Percentiles rank a stretch among this genome's conserved stretches.
phyloP scores from a whole-genome alignment of 208 protist genomes.

The Leishmania gerbilli region DNA sequence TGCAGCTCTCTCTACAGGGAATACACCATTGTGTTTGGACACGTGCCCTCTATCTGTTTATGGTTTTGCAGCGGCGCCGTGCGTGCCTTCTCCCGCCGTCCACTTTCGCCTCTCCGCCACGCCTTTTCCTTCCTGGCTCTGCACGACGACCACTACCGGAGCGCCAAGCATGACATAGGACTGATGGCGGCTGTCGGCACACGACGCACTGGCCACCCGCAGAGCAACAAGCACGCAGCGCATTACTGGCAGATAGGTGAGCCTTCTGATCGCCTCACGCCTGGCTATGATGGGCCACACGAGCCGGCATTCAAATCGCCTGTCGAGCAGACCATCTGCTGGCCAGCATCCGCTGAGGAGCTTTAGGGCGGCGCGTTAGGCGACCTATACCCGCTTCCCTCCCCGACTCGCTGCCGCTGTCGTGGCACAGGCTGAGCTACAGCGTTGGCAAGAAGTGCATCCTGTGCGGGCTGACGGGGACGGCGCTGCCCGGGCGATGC shows the following conservation, averaged over 20 bases:
- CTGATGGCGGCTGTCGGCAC: neutral
- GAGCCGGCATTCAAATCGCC: neutral
- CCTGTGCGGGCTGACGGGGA: conserved; percentile 70
- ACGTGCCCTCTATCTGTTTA: neutral
- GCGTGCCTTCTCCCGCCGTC: neutral
- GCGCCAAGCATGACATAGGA: neutral
- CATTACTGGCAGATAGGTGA: neutral
- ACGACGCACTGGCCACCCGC: neutral
- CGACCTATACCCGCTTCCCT: no score
- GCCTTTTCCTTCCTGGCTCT: neutral
- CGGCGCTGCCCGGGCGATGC: conserved; percentile 66
- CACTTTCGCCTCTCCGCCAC: neutral
- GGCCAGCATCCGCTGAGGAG: neutral
- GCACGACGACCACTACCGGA: no score
- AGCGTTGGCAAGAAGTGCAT: conserved; percentile 45
- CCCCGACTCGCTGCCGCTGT: conserved; percentile 59
- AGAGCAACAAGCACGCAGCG: neutral
- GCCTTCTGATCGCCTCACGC: neutral
- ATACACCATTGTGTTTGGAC: neutral
- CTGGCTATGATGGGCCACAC: neutral
- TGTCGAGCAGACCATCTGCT: neutral
- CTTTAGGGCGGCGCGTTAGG: no score
- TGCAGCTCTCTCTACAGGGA: neutral
- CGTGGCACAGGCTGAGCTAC: conserved; percentile 80
- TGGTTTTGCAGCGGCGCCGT: neutral